A percentile compares a stretch with the other conserved stretches of the same genome.
phyloP scores from a whole-genome alignment of 73 alveolate species.

The Uronychia setigera region DNA sequence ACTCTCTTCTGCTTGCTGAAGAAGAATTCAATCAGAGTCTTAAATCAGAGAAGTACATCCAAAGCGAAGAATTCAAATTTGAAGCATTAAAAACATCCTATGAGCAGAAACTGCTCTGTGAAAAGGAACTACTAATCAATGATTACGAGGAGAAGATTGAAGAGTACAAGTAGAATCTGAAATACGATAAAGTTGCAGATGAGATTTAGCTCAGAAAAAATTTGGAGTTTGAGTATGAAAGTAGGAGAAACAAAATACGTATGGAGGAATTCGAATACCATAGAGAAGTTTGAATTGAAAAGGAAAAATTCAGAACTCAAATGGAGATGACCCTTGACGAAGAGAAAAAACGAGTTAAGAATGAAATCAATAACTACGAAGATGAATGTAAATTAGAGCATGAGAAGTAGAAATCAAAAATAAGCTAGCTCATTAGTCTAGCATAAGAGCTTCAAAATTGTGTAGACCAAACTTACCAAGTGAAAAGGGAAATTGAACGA shows the following conservation, averaged over 20 bases:
- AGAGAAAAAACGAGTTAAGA: constrained; percentile 2
- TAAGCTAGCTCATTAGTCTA: not conserved
- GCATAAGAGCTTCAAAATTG: not conserved
- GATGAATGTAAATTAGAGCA: not conserved
- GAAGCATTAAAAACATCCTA: not conserved
- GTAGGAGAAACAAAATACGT: not conserved
- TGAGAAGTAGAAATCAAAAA: not conserved
- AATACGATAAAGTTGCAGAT: not conserved
- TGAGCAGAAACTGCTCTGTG: not conserved
- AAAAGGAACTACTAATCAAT: not conserved
- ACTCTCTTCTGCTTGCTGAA: not conserved
- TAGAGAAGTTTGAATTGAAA: not conserved
- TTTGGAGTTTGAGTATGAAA: not conserved
- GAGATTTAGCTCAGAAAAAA: not conserved
- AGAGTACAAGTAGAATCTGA: not conserved
- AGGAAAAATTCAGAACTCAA: not conserved
- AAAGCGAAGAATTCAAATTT: not conserved
- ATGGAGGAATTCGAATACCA: not conserved
- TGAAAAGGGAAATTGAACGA: not conserved
- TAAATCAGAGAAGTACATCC: not conserved
- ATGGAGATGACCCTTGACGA: not conserved
- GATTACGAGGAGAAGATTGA: not conserved
- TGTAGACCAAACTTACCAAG: not conserved
- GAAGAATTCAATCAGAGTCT: not conserved
- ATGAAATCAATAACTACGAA: constrained; percentile 5